Conservation (phyloP, 129 eudicot species). For the Helichrysum umbraculigerum region DNA sequence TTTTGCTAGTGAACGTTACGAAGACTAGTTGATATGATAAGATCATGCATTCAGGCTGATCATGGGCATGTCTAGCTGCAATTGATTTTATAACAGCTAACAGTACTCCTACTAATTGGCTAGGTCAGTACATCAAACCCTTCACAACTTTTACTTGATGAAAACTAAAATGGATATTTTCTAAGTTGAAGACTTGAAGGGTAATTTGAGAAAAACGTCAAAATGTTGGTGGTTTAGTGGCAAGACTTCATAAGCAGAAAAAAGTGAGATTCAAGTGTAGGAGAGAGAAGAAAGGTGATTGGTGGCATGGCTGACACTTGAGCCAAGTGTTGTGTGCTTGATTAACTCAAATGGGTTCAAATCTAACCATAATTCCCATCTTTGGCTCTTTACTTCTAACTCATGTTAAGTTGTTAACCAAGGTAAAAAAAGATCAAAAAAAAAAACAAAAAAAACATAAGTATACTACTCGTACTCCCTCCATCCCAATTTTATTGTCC, state of each 20-base stretch:
- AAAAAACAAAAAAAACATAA: too few species aligned
- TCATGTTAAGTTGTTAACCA: conserved; percentile 16
- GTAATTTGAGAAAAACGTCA: not conserved
- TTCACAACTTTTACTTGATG: not conserved
- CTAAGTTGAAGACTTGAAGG: not conserved
- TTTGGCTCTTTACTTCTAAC: conserved; percentile 1
- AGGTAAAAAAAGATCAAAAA: not conserved
- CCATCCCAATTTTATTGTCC: too few species aligned
- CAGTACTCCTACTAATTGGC: not conserved
- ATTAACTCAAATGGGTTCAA: conserved; percentile 33
- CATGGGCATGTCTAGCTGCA: not conserved
- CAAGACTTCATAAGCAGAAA: not conserved
- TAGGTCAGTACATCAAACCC: not conserved
- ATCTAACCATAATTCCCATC: conserved; percentile 20
- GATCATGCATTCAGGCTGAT: not conserved
- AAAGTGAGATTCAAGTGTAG: conserved; percentile 30
- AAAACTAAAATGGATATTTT: too few species aligned
- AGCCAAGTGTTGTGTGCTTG: conserved; percentile 45
- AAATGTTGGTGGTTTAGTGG: conserved; percentile 12
- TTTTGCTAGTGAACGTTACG: not conserved
- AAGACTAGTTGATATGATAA: not conserved
- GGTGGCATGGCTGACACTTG: conserved; percentile 51
- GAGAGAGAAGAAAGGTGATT: conserved; percentile 36
- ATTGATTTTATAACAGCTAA: not conserved
- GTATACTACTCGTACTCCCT: too few species aligned